Evolutionary conservation across 2,329 filamentous ascomycete genomes (phyloP), one percentile per base, ranked within the genome.

Genomic region (Apiospora arundinis): DNA sequence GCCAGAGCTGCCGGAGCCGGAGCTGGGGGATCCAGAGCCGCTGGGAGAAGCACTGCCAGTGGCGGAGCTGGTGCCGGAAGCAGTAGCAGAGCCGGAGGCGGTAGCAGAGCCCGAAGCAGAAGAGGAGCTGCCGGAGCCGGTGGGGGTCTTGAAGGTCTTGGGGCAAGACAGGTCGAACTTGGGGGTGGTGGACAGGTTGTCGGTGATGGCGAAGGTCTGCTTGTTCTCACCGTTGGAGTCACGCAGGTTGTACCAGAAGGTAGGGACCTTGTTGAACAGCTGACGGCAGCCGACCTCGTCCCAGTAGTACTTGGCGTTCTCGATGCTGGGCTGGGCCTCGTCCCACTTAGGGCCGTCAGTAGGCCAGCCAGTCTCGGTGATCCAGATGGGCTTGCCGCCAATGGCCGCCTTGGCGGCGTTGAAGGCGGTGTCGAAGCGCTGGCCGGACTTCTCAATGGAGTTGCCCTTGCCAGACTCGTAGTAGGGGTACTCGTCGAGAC

Each of bases 341-440:
- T 89, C 89, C 81, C 85, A 87, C 68, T 83, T 82, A 14, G 83
- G 78, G 49, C 91, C 91, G 46, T 79, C 81, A 68, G 84, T 83
- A 68, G 91, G 91, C 90, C 90, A 92, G 76, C 91, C 90, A 16
- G 89, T 91, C 85, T 92, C 90, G 25, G 88, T 90, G 66, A 91
- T 83, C 86, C 89, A 90, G 76, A 91, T 85, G 73, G 84, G 85
- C 83, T 88, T 88, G 76, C 83, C 85, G 40, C 80, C 79, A 75
- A 85, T 85, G 66, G 85, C 87, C 48, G 80, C 84, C 68, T 82
- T 66, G 73, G 84, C 83, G 69, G 82, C 82, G 66, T 85, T 76
- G 77, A 81, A 87, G 60, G 86, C 86, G 70, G 76, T 77, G 79
- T 86, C 83, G 82, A 92, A 92, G 69, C 90, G 85, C 70, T 81